A percentile compares a stretch with the other conserved stretches of the same genome.
phyloP scores from a whole-genome alignment of 768 basidiomycete genomes.

The Amanita rubescens region DNA sequence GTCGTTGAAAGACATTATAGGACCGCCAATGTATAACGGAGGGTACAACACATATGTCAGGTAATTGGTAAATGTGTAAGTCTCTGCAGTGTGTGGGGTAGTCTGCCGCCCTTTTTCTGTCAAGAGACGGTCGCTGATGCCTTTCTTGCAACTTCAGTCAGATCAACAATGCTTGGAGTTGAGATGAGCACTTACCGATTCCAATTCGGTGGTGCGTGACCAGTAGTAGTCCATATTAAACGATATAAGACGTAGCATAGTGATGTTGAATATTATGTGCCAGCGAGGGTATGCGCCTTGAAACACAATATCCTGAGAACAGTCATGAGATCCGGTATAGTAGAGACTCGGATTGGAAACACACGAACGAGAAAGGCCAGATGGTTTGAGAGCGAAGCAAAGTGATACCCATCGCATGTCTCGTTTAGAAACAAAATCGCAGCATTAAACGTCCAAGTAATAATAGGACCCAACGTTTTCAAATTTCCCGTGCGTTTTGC shows the following conservation, averaged over 20 bases:
- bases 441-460: slow-evolving; percentile 77
- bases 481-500: slow-evolving; percentile 30
- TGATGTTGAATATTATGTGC: slow-evolving; percentile 93
- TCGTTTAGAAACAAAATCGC: slow-evolving; percentile 74
- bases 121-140: slow-evolving; percentile 16
- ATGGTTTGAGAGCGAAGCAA: slow-evolving; percentile 44
- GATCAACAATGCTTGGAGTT: background rate
- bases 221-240: slow-evolving; percentile 94
- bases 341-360: background rate
- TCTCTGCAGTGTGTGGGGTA: slow-evolving; percentile 43
- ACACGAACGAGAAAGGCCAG: slow-evolving; percentile 57
- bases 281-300: slow-evolving; percentile 84
- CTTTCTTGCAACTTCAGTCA: slow-evolving; percentile 16
- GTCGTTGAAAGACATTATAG: slow-evolving; percentile 94
- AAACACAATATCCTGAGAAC: slow-evolving; percentile 44
- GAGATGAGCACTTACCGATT: background rate
- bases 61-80: slow-evolving; percentile 69
- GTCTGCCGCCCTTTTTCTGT: slow-evolving; percentile 56
- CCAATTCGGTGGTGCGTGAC: slow-evolving; percentile 42
- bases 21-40: slow-evolving; percentile 92
- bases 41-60: slow-evolving; percentile 85
- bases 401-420: slow-evolving; percentile 64
- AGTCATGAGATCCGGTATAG: background rate
- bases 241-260: slow-evolving; percentile 88
- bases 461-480: slow-evolving; percentile 38